Conservation (phyloP, 2,329 filamentous ascomycete species). For the Talaromyces islandicus region DNA sequence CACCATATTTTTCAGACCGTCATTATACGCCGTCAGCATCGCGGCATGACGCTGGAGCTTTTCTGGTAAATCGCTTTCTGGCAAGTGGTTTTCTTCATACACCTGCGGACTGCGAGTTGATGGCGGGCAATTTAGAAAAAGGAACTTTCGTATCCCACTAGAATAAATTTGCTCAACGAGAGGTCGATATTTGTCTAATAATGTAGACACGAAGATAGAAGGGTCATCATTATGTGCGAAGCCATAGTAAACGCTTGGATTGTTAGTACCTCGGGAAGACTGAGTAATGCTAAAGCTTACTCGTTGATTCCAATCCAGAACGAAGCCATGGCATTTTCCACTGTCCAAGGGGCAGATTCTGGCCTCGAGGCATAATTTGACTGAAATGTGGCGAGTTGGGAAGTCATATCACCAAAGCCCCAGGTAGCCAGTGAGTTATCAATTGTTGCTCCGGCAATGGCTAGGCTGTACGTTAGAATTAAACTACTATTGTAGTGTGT, state of each 20-base stretch:
- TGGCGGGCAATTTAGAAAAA: constrained; percentile 9
- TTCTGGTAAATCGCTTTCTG: constrained; percentile 8
- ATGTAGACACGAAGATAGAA: constrained; percentile 5
- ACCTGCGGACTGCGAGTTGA: constrained; percentile 11
- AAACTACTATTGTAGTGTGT: constrained; percentile 5
- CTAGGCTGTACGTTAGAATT: constrained; percentile 7
- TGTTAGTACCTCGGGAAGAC: neutral
- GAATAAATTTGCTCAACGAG: constrained; percentile 6
- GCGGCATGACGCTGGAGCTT: constrained; percentile 8
- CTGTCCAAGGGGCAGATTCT: constrained; percentile 6
- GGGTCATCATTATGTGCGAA: constrained; percentile 7
- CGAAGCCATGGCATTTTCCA: constrained; percentile 6
- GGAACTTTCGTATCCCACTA: constrained; percentile 7
- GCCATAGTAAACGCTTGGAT: constrained; percentile 9
- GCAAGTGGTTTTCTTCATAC: constrained; percentile 9
- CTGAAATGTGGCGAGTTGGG: constrained; percentile 8
- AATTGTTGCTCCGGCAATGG: constrained; percentile 10
- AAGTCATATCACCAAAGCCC: constrained; percentile 10
- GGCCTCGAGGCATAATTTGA: constrained; percentile 10
- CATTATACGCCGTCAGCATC: constrained; percentile 6
- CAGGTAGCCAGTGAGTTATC: constrained; percentile 10
- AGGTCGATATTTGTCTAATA: constrained; percentile 7
- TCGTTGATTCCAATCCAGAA: constrained; percentile 11
- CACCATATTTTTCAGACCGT: constrained; percentile 5
- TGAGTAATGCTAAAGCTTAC: neutral